Conservation (phyloP, 1,139 yeast genomes). For the Sporopachydermia cereana region DNA sequence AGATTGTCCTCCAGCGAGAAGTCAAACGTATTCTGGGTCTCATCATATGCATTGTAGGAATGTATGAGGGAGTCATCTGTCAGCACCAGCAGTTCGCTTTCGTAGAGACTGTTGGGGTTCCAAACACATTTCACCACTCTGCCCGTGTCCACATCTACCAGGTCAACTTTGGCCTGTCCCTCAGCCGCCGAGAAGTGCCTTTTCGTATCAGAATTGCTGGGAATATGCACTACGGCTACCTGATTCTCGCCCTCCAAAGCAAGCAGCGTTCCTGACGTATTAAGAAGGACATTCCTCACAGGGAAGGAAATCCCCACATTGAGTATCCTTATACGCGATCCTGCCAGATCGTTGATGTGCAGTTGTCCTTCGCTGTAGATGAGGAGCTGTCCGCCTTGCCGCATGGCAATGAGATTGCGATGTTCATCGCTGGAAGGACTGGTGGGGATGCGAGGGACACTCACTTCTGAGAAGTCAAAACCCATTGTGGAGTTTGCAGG, state of each 20-base stretch:
- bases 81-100: constrained; percentile 5
- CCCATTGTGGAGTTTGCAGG: too few species aligned
- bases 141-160: too few species aligned
- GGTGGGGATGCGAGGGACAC: background rate
- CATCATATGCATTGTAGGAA: background rate
- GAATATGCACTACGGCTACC: background rate
- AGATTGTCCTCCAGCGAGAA: background rate
- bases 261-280: background rate
- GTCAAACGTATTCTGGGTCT: background rate
- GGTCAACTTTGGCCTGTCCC: too few species aligned
- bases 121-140: constrained; percentile 2
- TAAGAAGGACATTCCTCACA: background rate
- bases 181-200: too few species aligned
- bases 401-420: background rate
- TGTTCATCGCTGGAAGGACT: background rate
- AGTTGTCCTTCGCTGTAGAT: background rate
- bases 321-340: background rate
- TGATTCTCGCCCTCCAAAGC: background rate
- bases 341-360: background rate
- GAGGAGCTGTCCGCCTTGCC: background rate
- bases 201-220: too few species aligned
- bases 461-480: background rate
- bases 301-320: background rate
- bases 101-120: constrained; percentile 4
- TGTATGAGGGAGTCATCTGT: constrained; percentile 1